Conservation (phyloP, 2,329 filamentous ascomycete genomes). For the Xylariaceae sp. region DNA sequence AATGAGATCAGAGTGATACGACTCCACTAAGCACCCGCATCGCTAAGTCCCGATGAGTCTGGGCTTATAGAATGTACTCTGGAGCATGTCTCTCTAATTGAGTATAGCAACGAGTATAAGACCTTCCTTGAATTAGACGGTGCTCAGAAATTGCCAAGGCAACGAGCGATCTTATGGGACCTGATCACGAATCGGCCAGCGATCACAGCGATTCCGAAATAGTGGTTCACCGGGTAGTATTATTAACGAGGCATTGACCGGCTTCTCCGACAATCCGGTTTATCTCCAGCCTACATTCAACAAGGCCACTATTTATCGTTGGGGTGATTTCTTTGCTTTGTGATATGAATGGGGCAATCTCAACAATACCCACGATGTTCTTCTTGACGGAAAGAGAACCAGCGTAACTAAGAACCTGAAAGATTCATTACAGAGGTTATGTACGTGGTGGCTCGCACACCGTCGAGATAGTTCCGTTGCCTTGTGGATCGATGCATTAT, state of each 20-base stretch:
- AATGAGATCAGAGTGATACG: no score
- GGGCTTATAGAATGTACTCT: not conserved
- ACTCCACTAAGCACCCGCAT: no score
- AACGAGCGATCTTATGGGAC: not conserved
- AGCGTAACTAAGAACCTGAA: conserved; percentile 1
- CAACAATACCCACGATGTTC: not conserved
- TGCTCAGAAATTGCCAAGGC: not conserved
- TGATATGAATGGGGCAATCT: conserved; percentile 13
- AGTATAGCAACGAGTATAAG: not conserved
- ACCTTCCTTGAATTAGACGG: not conserved
- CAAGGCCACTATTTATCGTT: not conserved
- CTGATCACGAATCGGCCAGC: not conserved
- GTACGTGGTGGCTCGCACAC: not conserved
- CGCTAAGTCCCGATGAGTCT: no score
- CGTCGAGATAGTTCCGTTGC: not conserved
- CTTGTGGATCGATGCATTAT: conserved; percentile 17
- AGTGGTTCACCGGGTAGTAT: not conserved
- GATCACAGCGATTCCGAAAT: not conserved
- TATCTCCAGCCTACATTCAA: not conserved
- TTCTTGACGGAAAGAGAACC: not conserved
- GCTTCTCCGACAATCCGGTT: not conserved
- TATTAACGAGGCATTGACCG: not conserved
- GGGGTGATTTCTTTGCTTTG: conserved; percentile 7
- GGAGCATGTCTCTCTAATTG: not conserved
- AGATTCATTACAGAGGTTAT: not conserved